Base-by-base conservation (phyloP, 1,284 basidiomycete species). In the Lignosus rhinocerotis region DNA sequence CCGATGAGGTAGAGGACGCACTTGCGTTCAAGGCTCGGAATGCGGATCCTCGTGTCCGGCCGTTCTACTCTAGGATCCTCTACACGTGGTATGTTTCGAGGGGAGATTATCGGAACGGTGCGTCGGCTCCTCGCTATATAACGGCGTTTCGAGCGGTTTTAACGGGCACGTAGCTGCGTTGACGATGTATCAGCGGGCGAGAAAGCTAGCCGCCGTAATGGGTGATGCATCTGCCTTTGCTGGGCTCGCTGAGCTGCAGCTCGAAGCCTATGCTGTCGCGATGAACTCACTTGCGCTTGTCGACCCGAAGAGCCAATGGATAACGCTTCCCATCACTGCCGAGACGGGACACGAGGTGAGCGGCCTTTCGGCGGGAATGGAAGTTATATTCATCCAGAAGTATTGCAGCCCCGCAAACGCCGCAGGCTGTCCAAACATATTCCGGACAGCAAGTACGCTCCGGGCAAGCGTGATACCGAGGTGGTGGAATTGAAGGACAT, bases 1-100 rank as follows among this genome's bases (percentile, higher is more conserved):
- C 90, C 58, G 86, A 88, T 56, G 93, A 97, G 70, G 91, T 99
- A 30, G 95, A 98, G 77, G 87, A 86, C 53, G 88, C 91, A 17
- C 79, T 99, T 48, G 86, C 90, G 42, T 98, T 97, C 81, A 97
- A 98, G 74, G 94, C 94, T 10, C 85, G 96, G 61, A 97, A 98
- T 73, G 91, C 90, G 19, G 93, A 98, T 76, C 94, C 96, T 46
- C 83, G 93, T 52, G 78, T 88, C 43, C 82, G 80, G 44, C 96
- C 96, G 0, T 90, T 90, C 70, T 99, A 98, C 78, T 92, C 94
- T 51, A 84, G 87, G 66, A 92, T 99, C 58, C 77, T 99, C n/a
- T 98, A 98, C 76, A 90, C 94, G 49, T 99, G 95, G 92, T 90
- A 94, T 72, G 85, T 90, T 62, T 82, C 84, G 53, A 80, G 92